Percentiles rank a stretch among this genome's conserved stretches.
Evolutionary conservation across 164 flowering plant genomes (phyloP).

Genomic region (Berberis thunbergii): DNA sequence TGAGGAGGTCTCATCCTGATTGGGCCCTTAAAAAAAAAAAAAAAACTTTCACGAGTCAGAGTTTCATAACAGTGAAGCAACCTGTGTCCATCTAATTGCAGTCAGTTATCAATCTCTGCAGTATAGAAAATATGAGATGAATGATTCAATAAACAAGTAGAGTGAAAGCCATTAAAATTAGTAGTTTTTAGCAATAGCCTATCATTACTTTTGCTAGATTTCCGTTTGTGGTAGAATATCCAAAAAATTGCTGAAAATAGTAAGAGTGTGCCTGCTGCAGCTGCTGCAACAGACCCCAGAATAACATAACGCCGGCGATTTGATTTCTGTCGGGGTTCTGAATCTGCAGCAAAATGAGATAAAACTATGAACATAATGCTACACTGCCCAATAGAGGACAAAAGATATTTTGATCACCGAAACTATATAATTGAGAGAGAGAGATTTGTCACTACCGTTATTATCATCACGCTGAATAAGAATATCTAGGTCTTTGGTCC

Average conservation of each 20-base stretch:
- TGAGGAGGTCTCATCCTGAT: conserved; percentile 8
- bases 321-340: conserved; percentile 6
- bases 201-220: conserved; percentile 1
- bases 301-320: conserved; percentile 5
- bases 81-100: too few species aligned
- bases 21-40: conserved; percentile 11
- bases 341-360: conserved; percentile 8
- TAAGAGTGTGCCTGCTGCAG: conserved; percentile 5
- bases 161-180: background rate
- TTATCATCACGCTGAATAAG: too few species aligned
- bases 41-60: background rate
- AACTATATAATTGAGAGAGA: too few species aligned
- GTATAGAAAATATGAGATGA: too few species aligned
- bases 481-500: too few species aligned
- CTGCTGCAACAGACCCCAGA: conserved; percentile 9
- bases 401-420: too few species aligned
- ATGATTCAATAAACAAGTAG: too few species aligned
- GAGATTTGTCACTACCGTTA: too few species aligned
- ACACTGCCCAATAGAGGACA: background rate
- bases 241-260: conserved; percentile 9
- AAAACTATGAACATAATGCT: background rate
- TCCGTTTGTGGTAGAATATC: conserved; percentile 11
- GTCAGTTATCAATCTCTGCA: too few species aligned
- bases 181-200: conserved; percentile 3
- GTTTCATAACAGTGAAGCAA: background rate